Evolutionary conservation across 1,284 basidiomycete genomes (phyloP).

Genomic region (Leccinum griseonigrum): DNA sequence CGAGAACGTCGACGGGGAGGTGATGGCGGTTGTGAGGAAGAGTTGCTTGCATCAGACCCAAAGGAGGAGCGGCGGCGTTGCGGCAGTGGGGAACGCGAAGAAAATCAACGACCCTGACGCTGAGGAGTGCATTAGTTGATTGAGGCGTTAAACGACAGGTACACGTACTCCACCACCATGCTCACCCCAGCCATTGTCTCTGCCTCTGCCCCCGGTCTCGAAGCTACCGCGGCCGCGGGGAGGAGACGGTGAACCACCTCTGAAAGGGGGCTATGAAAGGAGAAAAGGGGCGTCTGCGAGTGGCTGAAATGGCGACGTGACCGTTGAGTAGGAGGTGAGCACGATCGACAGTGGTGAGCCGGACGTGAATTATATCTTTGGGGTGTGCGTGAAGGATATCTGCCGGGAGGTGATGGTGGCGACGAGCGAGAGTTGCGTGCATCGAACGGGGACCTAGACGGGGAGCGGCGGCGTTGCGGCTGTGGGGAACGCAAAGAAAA

Average conservation of each 20-base stretch:
- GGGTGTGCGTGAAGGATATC: constrained; percentile 37
- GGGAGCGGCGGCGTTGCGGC: constrained; percentile 28
- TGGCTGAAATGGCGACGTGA: constrained; percentile 27
- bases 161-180: too few relatives aligned
- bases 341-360: constrained; percentile 29
- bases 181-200: too few relatives aligned
- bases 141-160: too few relatives aligned
- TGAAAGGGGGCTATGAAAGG: constrained; percentile 31
- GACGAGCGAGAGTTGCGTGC: constrained; percentile 45
- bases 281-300: constrained; percentile 36
- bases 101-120: too few relatives aligned
- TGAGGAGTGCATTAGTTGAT: too few relatives aligned
- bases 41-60: too few relatives aligned
- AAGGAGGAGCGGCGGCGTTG: constrained; percentile 32
- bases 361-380: constrained; percentile 20
- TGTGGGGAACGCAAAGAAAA: constrained; percentile 40
- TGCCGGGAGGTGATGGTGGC: constrained; percentile 31
- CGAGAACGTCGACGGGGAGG: too few relatives aligned
- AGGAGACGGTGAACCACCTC: constrained; percentile 35
- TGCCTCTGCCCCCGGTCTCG: too few relatives aligned
- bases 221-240: constrained; percentile 17
- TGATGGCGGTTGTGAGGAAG: too few relatives aligned
- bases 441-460: constrained; percentile 34
- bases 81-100: too few relatives aligned
- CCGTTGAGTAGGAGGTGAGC: constrained; percentile 31